Base-by-base conservation (phyloP, 495 filamentous ascomycete species). In the Ramalina intermedia region DNA sequence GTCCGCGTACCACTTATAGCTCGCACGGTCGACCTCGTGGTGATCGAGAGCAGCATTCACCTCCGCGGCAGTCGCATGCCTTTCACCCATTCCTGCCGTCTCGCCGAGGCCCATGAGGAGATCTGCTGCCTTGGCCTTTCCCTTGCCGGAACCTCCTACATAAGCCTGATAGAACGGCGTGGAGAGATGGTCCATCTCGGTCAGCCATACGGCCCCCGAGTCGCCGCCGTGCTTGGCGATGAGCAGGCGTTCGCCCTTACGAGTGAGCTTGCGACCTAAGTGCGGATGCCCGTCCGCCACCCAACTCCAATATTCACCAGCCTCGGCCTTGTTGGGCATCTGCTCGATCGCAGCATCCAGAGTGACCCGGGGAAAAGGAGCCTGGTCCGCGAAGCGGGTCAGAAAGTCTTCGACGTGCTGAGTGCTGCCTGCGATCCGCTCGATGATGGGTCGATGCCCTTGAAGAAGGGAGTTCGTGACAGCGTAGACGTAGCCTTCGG, bases 201-300 rank as follows among this genome's bases (percentile, higher is more conserved):
- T 46, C 3, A 46, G 43, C 43, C 43, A 46, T 4, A 46, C 43
- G 16, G 14, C 43, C n/a, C 43, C 43, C n/a, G n/a, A n/a, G n/a
- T n/a, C n/a, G n/a, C n/a, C n/a, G 6, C 43, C 43, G 35, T 14
- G 20, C 4, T 46, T 8, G 6, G 13, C 8, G 4, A 46, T 27
- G 6, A 46, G 2, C 2, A 4, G 3, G 2, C 11, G 3, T 16
- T 46, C 43, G 14, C 43, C 43, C 11, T 12, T 36, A 2, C 43
- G 2, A 2, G 43, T 46, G 2, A 46, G 4, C 4, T n/a, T n/a
- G 2, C 14, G 2, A 14, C 43, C 43, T 14, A 14, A 4, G 2
- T 18, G 6, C 6, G 26, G 20, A 2, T 2, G 4, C 9, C 4
- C 11, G 9, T 8, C 7, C 6, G 35, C 43, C 2, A 36, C 26